Evolutionary conservation across 2,329 filamentous ascomycete genomes (phyloP), one percentile per base, ranked within the genome.

Genomic region (Neospermospora avenae): DNA sequence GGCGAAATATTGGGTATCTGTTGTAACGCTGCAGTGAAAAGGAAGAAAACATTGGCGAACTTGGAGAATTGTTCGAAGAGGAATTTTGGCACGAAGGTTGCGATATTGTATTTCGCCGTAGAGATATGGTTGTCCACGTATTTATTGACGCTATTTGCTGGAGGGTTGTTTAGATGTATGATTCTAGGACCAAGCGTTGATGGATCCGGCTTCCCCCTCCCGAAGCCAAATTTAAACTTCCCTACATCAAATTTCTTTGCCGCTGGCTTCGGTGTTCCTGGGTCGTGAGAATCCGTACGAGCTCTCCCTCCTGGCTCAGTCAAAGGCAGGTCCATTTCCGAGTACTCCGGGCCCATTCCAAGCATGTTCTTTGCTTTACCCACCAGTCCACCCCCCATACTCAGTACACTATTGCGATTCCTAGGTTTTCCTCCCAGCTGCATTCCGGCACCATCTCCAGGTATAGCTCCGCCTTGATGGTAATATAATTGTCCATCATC

Each of bases 31-130:
- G 95, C 93, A 39, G 95, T 99, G 76, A 99, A 98, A 74, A 99
- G 84, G 89, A 99, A 99, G 81, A 99, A 99, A 72, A 99, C 77
- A 77, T 99, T 99, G 80, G 95, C 95, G 76, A 97, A 96, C 80
- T 97, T 99, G 63, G 93, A 97, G 77, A 99, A 99, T 74, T 99
- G 95, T 75, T 99, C 95, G 74, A 93, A 92, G 59, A 99, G 81
- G 77, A 99, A 99, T 76, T 99, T 99, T 54, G 95, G 95, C 18
- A 98, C 73, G 75, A 99, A 99, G 20, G 92, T 96, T 57, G 90
- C 81, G 71, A 91, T 70, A 74, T 98, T 99, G 84, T 99, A 99
- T 77, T 99, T 99, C 65, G 95, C 89, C 5, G 95, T 99, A 44
- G 93, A 98, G 64, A 99, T 89, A 75, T 98, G 92, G 73, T 99